Percentiles rank a stretch among this genome's conserved stretches.
Conservation (phyloP, 208 protist genomes). For the Tetramitus jugosus region DNA sequence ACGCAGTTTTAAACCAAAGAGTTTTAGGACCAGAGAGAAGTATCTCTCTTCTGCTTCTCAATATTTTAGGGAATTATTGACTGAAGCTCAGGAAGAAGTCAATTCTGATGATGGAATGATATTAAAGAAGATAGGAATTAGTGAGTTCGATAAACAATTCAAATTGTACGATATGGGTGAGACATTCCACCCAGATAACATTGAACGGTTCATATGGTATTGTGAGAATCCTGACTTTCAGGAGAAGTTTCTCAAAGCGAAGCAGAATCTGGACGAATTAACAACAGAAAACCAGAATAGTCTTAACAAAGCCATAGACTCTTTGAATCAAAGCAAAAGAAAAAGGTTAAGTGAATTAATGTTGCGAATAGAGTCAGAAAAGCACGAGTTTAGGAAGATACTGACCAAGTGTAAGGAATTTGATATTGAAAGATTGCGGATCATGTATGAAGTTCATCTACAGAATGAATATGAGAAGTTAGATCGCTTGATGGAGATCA, state of each 20-base stretch:
- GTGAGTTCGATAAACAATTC: background rate
- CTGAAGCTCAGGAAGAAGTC: background rate
- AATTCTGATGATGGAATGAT: too few relatives aligned
- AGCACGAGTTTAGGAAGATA: background rate
- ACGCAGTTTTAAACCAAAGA: background rate
- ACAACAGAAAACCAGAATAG: background rate
- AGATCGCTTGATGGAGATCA: background rate
- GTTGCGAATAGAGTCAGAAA: background rate
- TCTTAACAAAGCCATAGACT: background rate
- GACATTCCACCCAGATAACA: background rate
- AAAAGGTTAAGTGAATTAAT: background rate
- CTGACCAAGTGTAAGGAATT: conserved; percentile 10
- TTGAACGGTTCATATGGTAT: background rate
- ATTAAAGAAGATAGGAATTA: background rate
- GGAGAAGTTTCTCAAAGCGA: background rate
- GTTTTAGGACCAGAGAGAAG: background rate
- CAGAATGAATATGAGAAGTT: conserved; percentile 4
- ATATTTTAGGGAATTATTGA: background rate
- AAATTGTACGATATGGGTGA: background rate
- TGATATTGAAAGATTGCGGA: background rate
- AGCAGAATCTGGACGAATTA: background rate
- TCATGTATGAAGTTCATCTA: conserved; percentile 13
- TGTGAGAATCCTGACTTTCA: background rate
- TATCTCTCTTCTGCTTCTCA: too few relatives aligned
- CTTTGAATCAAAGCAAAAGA: background rate